These are phyloP conservation scores for Paecilomyces dactylethromorphus DNA, from an alignment of 2,329 filamentous ascomycete species.

Conservation along the genomic window DNA sequence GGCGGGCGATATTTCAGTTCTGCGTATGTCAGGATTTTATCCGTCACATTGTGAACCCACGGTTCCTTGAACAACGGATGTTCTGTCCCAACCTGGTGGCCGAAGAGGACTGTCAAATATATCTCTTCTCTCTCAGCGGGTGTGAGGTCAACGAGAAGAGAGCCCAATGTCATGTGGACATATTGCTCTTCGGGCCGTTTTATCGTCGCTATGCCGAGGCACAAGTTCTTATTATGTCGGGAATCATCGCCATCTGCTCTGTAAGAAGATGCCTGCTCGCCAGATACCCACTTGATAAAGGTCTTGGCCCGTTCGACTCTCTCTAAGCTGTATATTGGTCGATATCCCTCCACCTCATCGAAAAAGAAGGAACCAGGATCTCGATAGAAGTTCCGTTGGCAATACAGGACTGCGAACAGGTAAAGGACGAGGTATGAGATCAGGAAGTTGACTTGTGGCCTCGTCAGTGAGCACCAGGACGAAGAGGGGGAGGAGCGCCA, in stretches of 20 bases:
- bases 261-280: not conserved
- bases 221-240: slow-evolving; percentile 19
- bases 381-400: slow-evolving; percentile 12
- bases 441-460: not conserved
- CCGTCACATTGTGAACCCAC: slow-evolving; percentile 35
- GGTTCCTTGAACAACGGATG: slow-evolving; percentile 37
- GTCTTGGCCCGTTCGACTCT: slow-evolving; percentile 13
- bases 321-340: slow-evolving; percentile 13
- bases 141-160: slow-evolving; percentile 37
- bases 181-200: slow-evolving; percentile 35
- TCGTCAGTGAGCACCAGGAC: not conserved
- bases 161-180: slow-evolving; percentile 36
- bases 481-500: not conserved
- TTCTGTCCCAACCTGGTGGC: slow-evolving; percentile 32
- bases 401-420: slow-evolving; percentile 12
- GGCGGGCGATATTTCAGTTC: slow-evolving; percentile 14
- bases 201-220: slow-evolving; percentile 40
- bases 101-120: slow-evolving; percentile 39
- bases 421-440: slow-evolving; percentile 8
- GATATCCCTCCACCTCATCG: slow-evolving; percentile 14
- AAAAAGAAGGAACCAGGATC: slow-evolving; percentile 19
- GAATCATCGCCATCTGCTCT: not conserved
- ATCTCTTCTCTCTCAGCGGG: slow-evolving; percentile 33
- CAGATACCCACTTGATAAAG: slow-evolving; percentile 2
- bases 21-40: slow-evolving; percentile 36